A percentile compares a stretch with the other conserved stretches of the same genome.
phyloP scores from a whole-genome alignment of 2,329 filamentous ascomycete genomes.

The Aspergillus sojae region DNA sequence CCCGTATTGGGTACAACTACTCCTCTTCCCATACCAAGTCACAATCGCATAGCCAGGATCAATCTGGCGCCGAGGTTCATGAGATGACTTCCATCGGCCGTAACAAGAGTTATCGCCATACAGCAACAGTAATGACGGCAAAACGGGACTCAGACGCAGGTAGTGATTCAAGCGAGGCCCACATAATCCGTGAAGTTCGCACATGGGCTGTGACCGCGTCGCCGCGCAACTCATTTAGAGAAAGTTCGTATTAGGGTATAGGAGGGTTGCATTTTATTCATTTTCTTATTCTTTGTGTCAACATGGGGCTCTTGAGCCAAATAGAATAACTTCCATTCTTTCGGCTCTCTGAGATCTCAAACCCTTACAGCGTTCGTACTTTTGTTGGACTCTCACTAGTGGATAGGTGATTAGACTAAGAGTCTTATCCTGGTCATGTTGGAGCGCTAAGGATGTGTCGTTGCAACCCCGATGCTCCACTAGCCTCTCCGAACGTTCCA shows the following conservation, averaged over 20 bases:
- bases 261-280: neutral
- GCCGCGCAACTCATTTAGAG: neutral
- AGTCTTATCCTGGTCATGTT: neutral
- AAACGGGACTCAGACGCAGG: conserved; percentile 24
- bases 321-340: neutral
- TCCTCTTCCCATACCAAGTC: neutral
- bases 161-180: conserved; percentile 29
- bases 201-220: conserved; percentile 27
- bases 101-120: conserved; percentile 5
- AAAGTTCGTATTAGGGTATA: neutral
- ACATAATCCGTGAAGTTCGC: conserved; percentile 30
- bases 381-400: neutral
- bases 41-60: conserved; percentile 12
- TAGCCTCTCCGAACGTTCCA: neutral
- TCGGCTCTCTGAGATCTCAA: neutral
- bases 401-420: neutral
- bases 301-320: neutral
- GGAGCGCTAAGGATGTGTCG: neutral
- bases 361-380: neutral
- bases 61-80: neutral
- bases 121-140: conserved; percentile 16
- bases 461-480: neutral
- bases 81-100: neutral
- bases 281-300: neutral
- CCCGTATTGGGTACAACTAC: neutral